Conservation (phyloP, 768 basidiomycete genomes). For the Chalciporus chontae region DNA sequence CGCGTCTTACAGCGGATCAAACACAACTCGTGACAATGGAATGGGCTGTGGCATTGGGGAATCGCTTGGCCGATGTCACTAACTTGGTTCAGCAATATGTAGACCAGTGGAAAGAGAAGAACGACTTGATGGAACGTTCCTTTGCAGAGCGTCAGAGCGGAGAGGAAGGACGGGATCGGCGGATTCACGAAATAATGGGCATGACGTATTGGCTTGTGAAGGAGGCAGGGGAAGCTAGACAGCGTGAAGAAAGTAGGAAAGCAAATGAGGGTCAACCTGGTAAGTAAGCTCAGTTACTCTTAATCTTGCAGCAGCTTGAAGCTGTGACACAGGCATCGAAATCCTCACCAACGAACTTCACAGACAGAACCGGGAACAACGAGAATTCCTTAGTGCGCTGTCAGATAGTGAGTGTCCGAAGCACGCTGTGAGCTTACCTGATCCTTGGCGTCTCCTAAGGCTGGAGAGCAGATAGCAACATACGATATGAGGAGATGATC, state of each 20-base stretch:
- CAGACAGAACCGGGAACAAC: slow-evolving; percentile 51
- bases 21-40: no score
- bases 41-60: no score
- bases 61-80: slow-evolving; percentile 50
- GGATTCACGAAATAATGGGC: slow-evolving; percentile 50
- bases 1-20: no score
- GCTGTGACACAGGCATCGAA: slow-evolving; percentile 42
- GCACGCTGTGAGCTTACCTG: not conserved
- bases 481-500: slow-evolving; percentile 59
- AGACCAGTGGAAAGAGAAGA: slow-evolving; percentile 52
- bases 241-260: slow-evolving; percentile 42
- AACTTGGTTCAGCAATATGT: slow-evolving; percentile 62
- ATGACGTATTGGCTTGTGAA: slow-evolving; percentile 47
- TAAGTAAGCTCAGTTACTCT: slow-evolving; percentile 29
- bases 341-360: slow-evolving; percentile 51
- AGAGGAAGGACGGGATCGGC: slow-evolving; percentile 48
- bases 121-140: slow-evolving; percentile 49
- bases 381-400: slow-evolving; percentile 46
- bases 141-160: slow-evolving; percentile 54
- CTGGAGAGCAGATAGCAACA: slow-evolving; percentile 58
- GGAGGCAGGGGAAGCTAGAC: slow-evolving; percentile 43
- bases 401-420: slow-evolving; percentile 46
- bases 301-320: no score
- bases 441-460: slow-evolving; percentile 32
- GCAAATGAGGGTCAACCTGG: slow-evolving; percentile 48